Evolutionary conservation across 345 rosid genomes (phyloP).

Genomic region (Psidium guajava): DNA sequence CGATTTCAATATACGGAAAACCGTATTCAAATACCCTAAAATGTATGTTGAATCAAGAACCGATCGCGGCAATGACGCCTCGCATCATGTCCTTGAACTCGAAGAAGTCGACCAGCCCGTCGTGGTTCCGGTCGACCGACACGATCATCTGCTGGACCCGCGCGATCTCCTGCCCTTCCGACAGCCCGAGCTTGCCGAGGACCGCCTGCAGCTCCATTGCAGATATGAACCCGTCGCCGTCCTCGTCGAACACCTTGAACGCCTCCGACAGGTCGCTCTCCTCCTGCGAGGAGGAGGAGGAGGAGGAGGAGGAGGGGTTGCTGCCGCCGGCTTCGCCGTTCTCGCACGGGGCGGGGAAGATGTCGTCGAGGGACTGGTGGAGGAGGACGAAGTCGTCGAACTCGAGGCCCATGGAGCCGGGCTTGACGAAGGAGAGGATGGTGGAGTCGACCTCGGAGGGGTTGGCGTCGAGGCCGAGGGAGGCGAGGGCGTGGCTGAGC

Average conservation of each 20-base stretch:
- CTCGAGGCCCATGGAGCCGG: slow-evolving; percentile 41
- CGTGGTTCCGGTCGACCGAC: slow-evolving; percentile 69
- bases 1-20: too few species aligned
- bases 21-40: background rate
- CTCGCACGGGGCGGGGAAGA: slow-evolving; percentile 16
- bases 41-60: background rate
- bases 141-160: slow-evolving; percentile 73
- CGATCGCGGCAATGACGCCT: slow-evolving; percentile 17
- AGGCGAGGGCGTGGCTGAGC: slow-evolving; percentile 48
- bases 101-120: slow-evolving; percentile 79
- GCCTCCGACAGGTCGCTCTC: slow-evolving; percentile 81
- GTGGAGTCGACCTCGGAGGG: slow-evolving; percentile 47
- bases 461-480: slow-evolving; percentile 58
- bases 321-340: background rate
- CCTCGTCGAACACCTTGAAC: slow-evolving; percentile 88
- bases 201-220: slow-evolving; percentile 70
- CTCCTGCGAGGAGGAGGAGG: slow-evolving; percentile 11
- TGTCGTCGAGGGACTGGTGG: slow-evolving; percentile 48
- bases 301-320: background rate
- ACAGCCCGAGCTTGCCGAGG: slow-evolving; percentile 55
- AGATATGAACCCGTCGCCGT: slow-evolving; percentile 83
- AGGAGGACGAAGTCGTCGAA: slow-evolving; percentile 58
- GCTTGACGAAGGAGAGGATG: slow-evolving; percentile 34
- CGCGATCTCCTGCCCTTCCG: slow-evolving; percentile 58
- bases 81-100: slow-evolving; percentile 95